Base-by-base conservation (phyloP, 2,329 filamentous ascomycete species). In the Thermoascus crustaceus region DNA sequence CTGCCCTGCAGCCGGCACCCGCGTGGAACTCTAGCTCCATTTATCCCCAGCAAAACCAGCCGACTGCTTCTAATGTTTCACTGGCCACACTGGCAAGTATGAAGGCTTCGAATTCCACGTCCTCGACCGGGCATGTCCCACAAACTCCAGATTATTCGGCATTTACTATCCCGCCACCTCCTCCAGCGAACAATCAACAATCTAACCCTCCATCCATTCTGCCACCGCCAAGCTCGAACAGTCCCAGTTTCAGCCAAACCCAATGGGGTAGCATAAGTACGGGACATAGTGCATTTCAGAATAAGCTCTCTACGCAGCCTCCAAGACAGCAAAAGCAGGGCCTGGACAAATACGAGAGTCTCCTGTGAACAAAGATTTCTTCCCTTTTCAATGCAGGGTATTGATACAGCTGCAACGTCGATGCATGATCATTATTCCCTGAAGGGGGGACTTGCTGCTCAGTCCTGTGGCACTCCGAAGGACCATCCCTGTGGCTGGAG, bases 281-380 rank as follows among this genome's bases (percentile, higher is more conserved):
- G 10, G 36, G 46, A 11, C 38, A 46, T 7, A 41, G 41, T 20
- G 43, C 54, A 27, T 54, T 58, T 26, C 43, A 40, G 22, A 48
- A 43, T 19, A 47, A 47, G 16, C 47, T 46, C 35, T 37, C 37
- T 10, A 35, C 44, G n/a, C 46, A 52, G 32, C 41, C 49, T 11
- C 41, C 45, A 26, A 39, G 40, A 19, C 44, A 52, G 35, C 58
- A 48, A 41, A 62, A 55, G 42, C 53, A 55, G 37, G 72, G 71
- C 2, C 49, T 76, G 39, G 72, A 75, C 53, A 72, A 70, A 41
- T 76, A 69, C 49, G 69, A 75, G 45, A 76, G 72, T 53, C 60
- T 76, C 42, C 49, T 76, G 40, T 76, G 45, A 57, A 29, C 11
- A 25, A 23, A n/a, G 14, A 30, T 34, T 19, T 26, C 19, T n/a